Percentiles rank a stretch among this genome's conserved stretches.
Evolutionary conservation across 2,329 filamentous ascomycete genomes (phyloP).

Genomic region (Ophiosphaerella narmari): DNA sequence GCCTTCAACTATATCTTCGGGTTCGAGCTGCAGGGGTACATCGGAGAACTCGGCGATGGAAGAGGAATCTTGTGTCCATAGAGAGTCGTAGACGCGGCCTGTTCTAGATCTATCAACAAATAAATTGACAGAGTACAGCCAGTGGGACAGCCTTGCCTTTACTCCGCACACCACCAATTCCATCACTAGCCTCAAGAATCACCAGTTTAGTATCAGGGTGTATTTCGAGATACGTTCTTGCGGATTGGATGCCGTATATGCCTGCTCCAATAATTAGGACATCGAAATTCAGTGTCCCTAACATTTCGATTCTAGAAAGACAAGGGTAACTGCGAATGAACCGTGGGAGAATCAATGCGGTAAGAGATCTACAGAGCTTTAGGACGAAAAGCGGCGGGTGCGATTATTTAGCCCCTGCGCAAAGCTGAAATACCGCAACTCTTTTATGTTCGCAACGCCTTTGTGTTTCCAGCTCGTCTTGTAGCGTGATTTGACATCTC

Average conservation of each 20-base stretch:
- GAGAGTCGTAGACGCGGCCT: constrained; percentile 22
- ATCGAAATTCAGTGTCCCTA: not conserved
- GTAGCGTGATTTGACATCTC: too few species aligned
- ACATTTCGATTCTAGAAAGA: too few species aligned
- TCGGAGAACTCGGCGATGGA: constrained; percentile 31
- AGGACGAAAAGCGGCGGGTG: too few species aligned
- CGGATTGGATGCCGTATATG: constrained; percentile 20
- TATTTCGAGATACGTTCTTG: constrained; percentile 22
- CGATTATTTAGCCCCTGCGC: too few species aligned
- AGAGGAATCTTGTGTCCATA: constrained; percentile 31
- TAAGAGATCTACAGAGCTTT: too few species aligned
- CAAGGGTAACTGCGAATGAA: too few species aligned
- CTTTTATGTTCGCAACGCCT: too few species aligned
- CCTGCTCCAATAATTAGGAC: constrained; percentile 12
- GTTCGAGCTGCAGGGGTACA: constrained; percentile 13
- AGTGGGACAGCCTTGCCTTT: not conserved
- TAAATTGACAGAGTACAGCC: too few species aligned
- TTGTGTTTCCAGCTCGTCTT: too few species aligned
- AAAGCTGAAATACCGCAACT: too few species aligned
- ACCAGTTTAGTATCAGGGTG: constrained; percentile 19
- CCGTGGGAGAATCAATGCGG: too few species aligned
- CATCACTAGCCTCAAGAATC: constrained; percentile 17
- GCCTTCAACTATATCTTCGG: constrained; percentile 20
- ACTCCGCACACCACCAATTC: constrained; percentile 19
- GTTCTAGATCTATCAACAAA: too few species aligned